phyloP scores from a whole-genome alignment of 805 yeast species.

The Zygoascus tannicola region DNA sequence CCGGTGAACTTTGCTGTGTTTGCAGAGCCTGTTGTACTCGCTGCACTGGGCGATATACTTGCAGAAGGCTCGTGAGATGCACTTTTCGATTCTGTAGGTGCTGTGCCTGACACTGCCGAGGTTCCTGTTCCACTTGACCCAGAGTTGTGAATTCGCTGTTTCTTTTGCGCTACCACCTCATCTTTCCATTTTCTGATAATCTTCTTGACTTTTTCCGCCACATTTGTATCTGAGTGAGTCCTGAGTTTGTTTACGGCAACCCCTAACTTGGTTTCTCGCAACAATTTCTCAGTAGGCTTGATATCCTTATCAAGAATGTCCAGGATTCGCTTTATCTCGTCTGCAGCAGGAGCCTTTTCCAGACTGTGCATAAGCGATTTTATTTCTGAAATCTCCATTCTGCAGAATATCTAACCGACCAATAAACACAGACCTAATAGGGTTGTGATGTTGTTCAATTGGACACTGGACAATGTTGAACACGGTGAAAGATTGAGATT shows the following conservation, averaged over 20 bases:
- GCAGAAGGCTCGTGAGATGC: background rate
- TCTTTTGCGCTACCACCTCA: constrained; percentile 44
- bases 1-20: constrained; percentile 34
- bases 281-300: constrained; percentile 71
- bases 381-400: constrained; percentile 51
- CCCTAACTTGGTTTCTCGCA: constrained; percentile 89
- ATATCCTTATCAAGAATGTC: constrained; percentile 59
- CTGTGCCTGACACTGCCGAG: constrained; percentile 8
- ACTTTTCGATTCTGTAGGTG: background rate
- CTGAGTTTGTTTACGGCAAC: constrained; percentile 88
- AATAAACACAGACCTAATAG: no score
- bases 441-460: no score
- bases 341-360: constrained; percentile 62
- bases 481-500: no score
- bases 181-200: constrained; percentile 89
- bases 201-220: constrained; percentile 63
- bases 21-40: constrained; percentile 11
- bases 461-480: no score
- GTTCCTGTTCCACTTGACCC: constrained; percentile 8
- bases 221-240: constrained; percentile 49
- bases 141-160: background rate
- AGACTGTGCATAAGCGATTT: constrained; percentile 57
- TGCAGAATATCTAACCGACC: no score
- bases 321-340: constrained; percentile 57
- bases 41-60: constrained; percentile 11